These are phyloP conservation scores for Coniochaeta prunicola DNA, from an alignment of 2,329 filamentous ascomycete genomes.

Conservation along the genomic window DNA sequence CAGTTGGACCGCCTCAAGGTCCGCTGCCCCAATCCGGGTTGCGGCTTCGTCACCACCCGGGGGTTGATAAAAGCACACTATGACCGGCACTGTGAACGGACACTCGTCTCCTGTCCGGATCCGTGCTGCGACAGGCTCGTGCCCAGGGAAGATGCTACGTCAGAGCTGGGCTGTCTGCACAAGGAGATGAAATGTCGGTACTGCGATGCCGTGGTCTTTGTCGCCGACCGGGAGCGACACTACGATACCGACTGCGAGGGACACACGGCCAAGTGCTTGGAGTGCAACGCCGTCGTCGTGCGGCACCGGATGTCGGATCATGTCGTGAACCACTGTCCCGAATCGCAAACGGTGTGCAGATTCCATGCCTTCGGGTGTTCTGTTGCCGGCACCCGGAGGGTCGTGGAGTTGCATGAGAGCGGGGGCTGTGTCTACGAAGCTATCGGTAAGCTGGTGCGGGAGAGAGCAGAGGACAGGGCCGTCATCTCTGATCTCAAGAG, in stretches of 20 bases:
- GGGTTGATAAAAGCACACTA: conserved; percentile 50
- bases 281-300: conserved; percentile 38
- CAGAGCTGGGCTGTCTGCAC: background rate
- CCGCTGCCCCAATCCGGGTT: conserved; percentile 52
- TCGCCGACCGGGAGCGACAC: conserved; percentile 38
- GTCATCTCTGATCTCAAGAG: conserved; percentile 32
- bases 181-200: conserved; percentile 34
- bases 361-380: conserved; percentile 43
- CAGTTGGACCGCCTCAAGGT: conserved; percentile 55
- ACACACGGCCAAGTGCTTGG: conserved; percentile 39
- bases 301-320: conserved; percentile 40
- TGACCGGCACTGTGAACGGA: conserved; percentile 47
- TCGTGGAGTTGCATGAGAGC: conserved; percentile 36
- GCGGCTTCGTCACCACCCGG: conserved; percentile 40
- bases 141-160: conserved; percentile 33
- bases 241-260: conserved; percentile 35
- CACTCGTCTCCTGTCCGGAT: conserved; percentile 48
- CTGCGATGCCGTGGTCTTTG: conserved; percentile 42
- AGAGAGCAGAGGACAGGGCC: conserved; percentile 34
- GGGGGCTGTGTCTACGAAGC: conserved; percentile 43
- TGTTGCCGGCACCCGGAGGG: conserved; percentile 27
- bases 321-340: conserved; percentile 34
- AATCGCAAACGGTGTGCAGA: conserved; percentile 33
- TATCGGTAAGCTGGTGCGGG: conserved; percentile 37
- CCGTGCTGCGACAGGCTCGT: conserved; percentile 43